A percentile compares a stretch with the other conserved stretches of the same genome.
Evolutionary conservation across 2,329 filamentous ascomycete species (phyloP).

Genomic region (Acrocalymma vagum): DNA sequence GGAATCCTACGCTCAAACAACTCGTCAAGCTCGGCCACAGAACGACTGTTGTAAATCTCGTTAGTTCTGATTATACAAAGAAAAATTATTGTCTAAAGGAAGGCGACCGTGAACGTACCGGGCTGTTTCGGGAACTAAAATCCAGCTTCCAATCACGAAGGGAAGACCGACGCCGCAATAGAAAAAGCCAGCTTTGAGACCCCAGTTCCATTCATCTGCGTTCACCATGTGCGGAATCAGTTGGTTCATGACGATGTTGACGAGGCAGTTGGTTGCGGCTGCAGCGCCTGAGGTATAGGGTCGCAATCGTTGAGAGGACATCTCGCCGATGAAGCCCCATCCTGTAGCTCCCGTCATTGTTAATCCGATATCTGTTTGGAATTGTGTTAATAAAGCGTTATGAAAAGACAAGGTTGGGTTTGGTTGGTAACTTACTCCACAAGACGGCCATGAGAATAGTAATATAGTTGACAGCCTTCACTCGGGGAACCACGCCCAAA

Average conservation of each 20-base stretch:
- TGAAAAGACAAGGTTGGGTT: neutral
- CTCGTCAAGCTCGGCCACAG: slow-evolving; percentile 15
- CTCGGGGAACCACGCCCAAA: no score
- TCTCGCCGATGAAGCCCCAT: slow-evolving; percentile 8
- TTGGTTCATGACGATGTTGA: slow-evolving; percentile 6
- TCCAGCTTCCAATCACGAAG: slow-evolving; percentile 7
- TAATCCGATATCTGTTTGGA: slow-evolving; percentile 5
- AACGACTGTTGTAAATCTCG: slow-evolving; percentile 4
- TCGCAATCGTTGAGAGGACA: slow-evolving; percentile 8
- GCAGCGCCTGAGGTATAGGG: slow-evolving; percentile 6
- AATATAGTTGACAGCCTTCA: no score
- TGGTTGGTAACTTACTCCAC: slow-evolving; percentile 5
- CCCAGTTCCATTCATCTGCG: slow-evolving; percentile 8
- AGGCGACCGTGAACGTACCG: slow-evolving; percentile 1
- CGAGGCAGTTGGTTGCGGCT: slow-evolving; percentile 3
- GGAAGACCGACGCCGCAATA: slow-evolving; percentile 8
- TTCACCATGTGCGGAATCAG: slow-evolving; percentile 9
- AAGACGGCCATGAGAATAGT: slow-evolving; percentile 3
- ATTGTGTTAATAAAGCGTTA: neutral
- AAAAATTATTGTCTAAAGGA: neutral
- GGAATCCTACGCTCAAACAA: slow-evolving; percentile 15
- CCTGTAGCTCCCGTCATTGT: slow-evolving; percentile 5
- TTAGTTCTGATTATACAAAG: neutral
- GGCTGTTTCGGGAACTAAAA: slow-evolving; percentile 9
- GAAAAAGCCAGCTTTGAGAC: slow-evolving; percentile 7